Evolutionary conservation across 1,139 yeast species (phyloP), one percentile per base, ranked within the genome.

Genomic region (Debaryomyces coudertii): DNA sequence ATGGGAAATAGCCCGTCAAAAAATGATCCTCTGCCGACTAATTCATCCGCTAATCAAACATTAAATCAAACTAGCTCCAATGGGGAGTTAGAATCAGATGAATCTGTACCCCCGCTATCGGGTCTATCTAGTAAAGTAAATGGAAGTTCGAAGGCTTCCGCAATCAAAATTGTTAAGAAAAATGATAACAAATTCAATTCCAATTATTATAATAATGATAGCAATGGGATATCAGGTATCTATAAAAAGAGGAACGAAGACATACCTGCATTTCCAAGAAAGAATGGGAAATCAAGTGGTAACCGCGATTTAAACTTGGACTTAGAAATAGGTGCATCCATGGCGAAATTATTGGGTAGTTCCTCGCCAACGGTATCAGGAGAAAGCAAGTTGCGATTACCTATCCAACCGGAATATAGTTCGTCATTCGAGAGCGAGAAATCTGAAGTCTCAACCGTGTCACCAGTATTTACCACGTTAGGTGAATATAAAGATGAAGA

Each of bases 1-100:
- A 80, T 80, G 85, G 84, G 85, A 69, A 79, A 78, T 65, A 77
- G 80, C 76, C 83, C 83, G 66, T 77, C 83, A 46, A 74, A 76
- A 64, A 68, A 75, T 68, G 80, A 73, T 56, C 73, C 79, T 62
- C 76, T 76, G 65, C 76, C 80, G 78, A 73, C 63, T 58, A 60
- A 56, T 60, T 56, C 57, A 47, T 44, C 50, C 38, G 46, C 36
- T 45, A 43, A 52, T 59, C 50, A 47, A 47, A 47, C 36, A 20
- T 37, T 31, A 34, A 35, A 38, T 46, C 55, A 50, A 46, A 44
- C 60, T 44, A 56, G 63, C 46, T 49, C 61, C 44, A 53, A 57
- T 44, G 72, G 70, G 49, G 77, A 73, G 48, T 59, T 67, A 55
- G 78, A 74, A 48, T 66, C 77, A 40, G 79, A 73, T 55, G 79